phyloP scores from a whole-genome alignment of 2,329 filamentous ascomycete genomes.

The Nemania abortiva region DNA sequence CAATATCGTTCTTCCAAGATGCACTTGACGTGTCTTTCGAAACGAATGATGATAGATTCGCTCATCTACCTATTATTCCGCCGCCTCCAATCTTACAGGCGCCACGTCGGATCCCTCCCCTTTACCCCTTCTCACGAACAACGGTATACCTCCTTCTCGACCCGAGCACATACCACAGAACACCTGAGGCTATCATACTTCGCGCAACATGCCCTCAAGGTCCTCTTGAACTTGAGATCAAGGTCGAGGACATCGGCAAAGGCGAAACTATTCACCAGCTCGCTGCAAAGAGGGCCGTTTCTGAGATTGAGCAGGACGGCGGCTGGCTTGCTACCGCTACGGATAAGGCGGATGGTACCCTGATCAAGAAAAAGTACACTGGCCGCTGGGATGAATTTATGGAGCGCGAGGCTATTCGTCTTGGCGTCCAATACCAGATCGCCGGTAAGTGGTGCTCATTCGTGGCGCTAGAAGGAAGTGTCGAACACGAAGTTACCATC shows the following conservation, averaged over 20 bases:
- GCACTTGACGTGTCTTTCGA: not conserved
- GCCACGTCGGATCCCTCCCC: conserved; percentile 22
- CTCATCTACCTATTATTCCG: conserved; percentile 22
- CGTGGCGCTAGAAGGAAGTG: conserved; percentile 11
- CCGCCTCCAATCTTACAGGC: conserved; percentile 31
- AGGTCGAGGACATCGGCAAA: conserved; percentile 33
- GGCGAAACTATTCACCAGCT: conserved; percentile 38
- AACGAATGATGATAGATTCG: conserved; percentile 2
- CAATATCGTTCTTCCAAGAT: conserved; percentile 30
- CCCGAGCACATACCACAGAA: conserved; percentile 21
- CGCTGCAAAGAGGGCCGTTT: conserved; percentile 31
- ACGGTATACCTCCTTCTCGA: conserved; percentile 37
- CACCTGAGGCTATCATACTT: conserved; percentile 32
- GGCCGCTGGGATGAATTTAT: conserved; percentile 19
- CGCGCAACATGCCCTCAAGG: conserved; percentile 30
- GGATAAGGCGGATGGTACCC: conserved; percentile 6
- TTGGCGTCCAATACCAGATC: conserved; percentile 19
- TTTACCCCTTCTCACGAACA: conserved; percentile 33
- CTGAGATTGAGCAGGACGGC: conserved; percentile 33
- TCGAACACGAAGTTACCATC: conserved; percentile 22
- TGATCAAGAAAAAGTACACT: conserved; percentile 19
- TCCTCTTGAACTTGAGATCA: conserved; percentile 33
- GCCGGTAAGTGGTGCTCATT: conserved; percentile 31
- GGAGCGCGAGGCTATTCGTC: conserved; percentile 23
- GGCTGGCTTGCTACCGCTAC: conserved; percentile 31